Evolutionary conservation across 2,329 filamentous ascomycete species (phyloP).

Genomic region (Cephalotrichum gorgonifer): DNA sequence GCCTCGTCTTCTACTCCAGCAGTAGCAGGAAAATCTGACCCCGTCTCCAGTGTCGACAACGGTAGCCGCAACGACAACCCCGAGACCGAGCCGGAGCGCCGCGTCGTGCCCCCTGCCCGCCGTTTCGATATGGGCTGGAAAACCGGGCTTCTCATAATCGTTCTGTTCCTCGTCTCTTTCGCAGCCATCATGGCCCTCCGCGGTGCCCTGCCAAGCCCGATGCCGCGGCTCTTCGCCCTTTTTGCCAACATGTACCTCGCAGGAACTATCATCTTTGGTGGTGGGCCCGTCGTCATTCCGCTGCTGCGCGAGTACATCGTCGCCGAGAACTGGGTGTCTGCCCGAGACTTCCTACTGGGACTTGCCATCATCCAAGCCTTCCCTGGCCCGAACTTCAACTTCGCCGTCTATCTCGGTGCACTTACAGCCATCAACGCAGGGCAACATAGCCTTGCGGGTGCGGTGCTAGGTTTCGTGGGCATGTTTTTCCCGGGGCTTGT

Average conservation of each 20-base stretch:
- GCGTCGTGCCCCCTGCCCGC: slow-evolving; percentile 17
- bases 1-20: background rate
- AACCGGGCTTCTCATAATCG: slow-evolving; percentile 28
- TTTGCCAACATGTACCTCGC: slow-evolving; percentile 68
- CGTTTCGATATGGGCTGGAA: slow-evolving; percentile 33
- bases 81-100: slow-evolving; percentile 13
- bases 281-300: slow-evolving; percentile 55
- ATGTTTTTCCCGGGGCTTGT: slow-evolving; percentile 42
- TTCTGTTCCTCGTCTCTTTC: slow-evolving; percentile 45
- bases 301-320: slow-evolving; percentile 54
- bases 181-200: slow-evolving; percentile 42
- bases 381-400: slow-evolving; percentile 39
- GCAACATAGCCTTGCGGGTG: slow-evolving; percentile 14
- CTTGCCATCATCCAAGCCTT: slow-evolving; percentile 63
- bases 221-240: slow-evolving; percentile 43
- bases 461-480: slow-evolving; percentile 34
- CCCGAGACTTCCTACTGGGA: slow-evolving; percentile 62
- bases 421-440: slow-evolving; percentile 30
- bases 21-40: slow-evolving; percentile 1
- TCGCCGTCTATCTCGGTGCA: slow-evolving; percentile 44
- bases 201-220: slow-evolving; percentile 23
- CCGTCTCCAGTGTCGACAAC: background rate
- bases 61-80: background rate
- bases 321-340: slow-evolving; percentile 56
- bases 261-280: slow-evolving; percentile 58